Evolutionary conservation across 345 rosid genomes (phyloP), one percentile per base, ranked within the genome.

Genomic region (Lumnitzera racemosa): DNA sequence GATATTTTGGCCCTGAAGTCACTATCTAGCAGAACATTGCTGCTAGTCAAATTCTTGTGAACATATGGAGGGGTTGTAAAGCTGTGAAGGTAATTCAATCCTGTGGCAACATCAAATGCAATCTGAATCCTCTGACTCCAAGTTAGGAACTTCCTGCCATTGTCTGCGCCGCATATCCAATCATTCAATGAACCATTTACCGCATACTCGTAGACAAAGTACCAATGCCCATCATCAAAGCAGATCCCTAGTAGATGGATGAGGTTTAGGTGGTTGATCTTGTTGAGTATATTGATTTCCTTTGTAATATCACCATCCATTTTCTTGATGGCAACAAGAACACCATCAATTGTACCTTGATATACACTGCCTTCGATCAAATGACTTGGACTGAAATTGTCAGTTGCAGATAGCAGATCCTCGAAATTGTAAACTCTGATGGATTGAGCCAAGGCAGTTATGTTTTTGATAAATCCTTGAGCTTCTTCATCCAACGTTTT

Each of bases 11-110:
- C 81, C 67, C 81, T 67, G 55, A 78, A 59, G 17, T 76, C 54
- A 20, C 66, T 25, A 46, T 56, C 67, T 1, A 81, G 80, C 8
- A 78, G 69, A 61, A 78, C 57, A 20, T 69, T 81, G 54, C 66
- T 58, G 27, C 80, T 73, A 59, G 66, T 70, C 36, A 78, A 68
- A 52, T 76, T 77, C 69, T 75, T 73, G 66, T 81, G 82, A 31
- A 81, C 76, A 6, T 71, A 70, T 2, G 75, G 69, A 36, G 82
- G 77, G 16, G 29, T 29, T 10, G 80, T 72, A 73, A 73, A 81
- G 72, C 61, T 66, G 72, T 81, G 85, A 66, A 78, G 78, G 57
- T 78, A 75, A 64, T 66, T 71, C 67, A 77, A 78, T 2, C 85
- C 82, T 13, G 58, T 56, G 15, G 80, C 80, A 51, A 77, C 69